Conservation (phyloP, 208 protist species). For the Trypanosomatidae sp. region DNA sequence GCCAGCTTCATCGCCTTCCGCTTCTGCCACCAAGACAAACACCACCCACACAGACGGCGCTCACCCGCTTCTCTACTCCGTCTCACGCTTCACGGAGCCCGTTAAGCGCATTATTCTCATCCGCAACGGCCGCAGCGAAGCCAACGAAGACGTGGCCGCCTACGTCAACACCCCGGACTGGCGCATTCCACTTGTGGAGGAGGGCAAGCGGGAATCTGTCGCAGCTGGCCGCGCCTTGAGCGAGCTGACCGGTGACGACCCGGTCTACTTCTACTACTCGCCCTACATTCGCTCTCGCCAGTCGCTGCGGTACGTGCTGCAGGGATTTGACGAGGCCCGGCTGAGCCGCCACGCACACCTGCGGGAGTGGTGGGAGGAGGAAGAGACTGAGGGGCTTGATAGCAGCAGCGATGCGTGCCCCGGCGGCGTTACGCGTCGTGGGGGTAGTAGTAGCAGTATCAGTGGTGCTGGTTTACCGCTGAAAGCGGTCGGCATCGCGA, state of each 20-base stretch:
- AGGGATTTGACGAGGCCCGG: constrained; percentile 66
- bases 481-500: background rate
- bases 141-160: constrained; percentile 64
- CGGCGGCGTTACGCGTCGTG: too few relatives aligned
- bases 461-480: background rate
- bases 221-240: constrained; percentile 69
- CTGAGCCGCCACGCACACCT: constrained; percentile 14
- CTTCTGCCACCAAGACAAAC: background rate
- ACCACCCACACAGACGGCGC: background rate
- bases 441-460: too few relatives aligned
- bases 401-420: too few relatives aligned
- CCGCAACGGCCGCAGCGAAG: constrained; percentile 76
- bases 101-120: constrained; percentile 92
- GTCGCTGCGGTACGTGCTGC: constrained; percentile 68
- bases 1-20: background rate
- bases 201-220: constrained; percentile 66
- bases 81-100: constrained; percentile 54
- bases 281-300: constrained; percentile 90
- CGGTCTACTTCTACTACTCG: constrained; percentile 90
- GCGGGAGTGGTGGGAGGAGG: constrained; percentile 45
- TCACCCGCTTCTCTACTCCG: constrained; percentile 22
- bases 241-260: constrained; percentile 69
- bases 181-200: constrained; percentile 82
- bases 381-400: too few relatives aligned
- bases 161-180: constrained; percentile 87